phyloP scores from a whole-genome alignment of 495 filamentous ascomycete species.

The Usnea hakonensis region DNA sequence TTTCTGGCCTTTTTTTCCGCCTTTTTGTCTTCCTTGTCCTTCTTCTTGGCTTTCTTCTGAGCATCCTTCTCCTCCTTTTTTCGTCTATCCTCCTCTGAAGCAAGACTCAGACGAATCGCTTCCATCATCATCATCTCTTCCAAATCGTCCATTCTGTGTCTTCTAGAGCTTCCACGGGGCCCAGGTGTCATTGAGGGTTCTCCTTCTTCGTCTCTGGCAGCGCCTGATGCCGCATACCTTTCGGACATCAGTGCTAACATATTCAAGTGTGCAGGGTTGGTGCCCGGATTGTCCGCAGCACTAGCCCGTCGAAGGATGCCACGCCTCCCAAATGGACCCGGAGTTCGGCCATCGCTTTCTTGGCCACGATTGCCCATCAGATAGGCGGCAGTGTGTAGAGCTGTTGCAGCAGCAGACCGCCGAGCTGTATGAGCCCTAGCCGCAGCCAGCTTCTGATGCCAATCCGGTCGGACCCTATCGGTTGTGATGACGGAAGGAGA shows the following conservation, averaged over 20 bases:
- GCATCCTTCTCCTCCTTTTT: conserved; percentile 73
- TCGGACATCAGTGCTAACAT: conserved; percentile 47
- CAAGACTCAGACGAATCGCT: conserved; percentile 80
- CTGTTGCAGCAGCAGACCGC: conserved; percentile 86
- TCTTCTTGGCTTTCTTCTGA: conserved; percentile 71
- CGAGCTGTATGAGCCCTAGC: conserved; percentile 78
- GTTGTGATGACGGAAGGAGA: conserved; percentile 81
- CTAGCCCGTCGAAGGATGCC: conserved; percentile 38
- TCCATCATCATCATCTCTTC: conserved; percentile 99
- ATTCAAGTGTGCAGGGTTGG: conserved; percentile 41
- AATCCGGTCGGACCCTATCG: conserved; percentile 86
- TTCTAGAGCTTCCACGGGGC: conserved; percentile 50
- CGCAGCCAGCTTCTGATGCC: conserved; percentile 80
- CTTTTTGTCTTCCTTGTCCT: conserved; percentile 77
- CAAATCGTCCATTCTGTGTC: conserved; percentile 70
- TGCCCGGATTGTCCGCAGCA: conserved; percentile 30
- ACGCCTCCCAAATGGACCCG: conserved; percentile 41
- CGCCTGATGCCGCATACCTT: conserved; percentile 31
- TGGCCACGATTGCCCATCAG: conserved; percentile 62
- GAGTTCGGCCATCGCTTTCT: conserved; percentile 40
- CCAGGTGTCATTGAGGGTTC: conserved; percentile 38
- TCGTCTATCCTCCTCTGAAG: conserved; percentile 81
- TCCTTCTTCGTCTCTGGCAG: conserved; percentile 39
- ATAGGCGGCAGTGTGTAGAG: conserved; percentile 90
- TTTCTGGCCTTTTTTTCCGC: conserved; percentile 67